Evolutionary conservation across 345 rosid genomes (phyloP).

Genomic region (Cardamine chenopodiifolia): DNA sequence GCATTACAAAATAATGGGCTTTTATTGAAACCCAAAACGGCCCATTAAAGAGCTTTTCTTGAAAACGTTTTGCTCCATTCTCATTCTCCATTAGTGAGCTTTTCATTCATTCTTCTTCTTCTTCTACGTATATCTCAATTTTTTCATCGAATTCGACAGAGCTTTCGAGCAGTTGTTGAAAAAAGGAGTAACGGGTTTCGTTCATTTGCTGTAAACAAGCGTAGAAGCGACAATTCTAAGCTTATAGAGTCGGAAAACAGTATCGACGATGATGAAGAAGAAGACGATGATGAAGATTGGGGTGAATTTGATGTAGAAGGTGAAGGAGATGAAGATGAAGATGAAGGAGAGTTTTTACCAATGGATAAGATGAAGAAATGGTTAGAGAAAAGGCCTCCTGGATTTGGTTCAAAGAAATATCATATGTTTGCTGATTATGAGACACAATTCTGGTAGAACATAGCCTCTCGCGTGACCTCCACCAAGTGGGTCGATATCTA

Average conservation of each 20-base stretch:
- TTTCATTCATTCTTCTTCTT: slow-evolving; percentile 13
- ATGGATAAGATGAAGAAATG: slow-evolving; percentile 64
- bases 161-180: slow-evolving; percentile 13
- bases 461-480: no score
- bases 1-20: not conserved
- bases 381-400: slow-evolving; percentile 71
- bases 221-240: slow-evolving; percentile 14
- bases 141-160: slow-evolving; percentile 29
- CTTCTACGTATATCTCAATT: slow-evolving; percentile 19
- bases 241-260: slow-evolving; percentile 30
- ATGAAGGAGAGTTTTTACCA: slow-evolving; percentile 52
- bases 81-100: slow-evolving; percentile 18
- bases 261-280: not conserved
- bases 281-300: slow-evolving; percentile 47
- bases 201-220: slow-evolving; percentile 34
- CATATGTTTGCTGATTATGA: no score
- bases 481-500: no score
- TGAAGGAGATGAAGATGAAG: slow-evolving; percentile 48
- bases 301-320: slow-evolving; percentile 40
- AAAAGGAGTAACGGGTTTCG: slow-evolving; percentile 31
- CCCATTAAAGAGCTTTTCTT: slow-evolving; percentile 16
- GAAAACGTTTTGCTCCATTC: slow-evolving; percentile 18
- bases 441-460: no score
- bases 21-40: not conserved
- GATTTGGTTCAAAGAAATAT: no score